phyloP scores from a whole-genome alignment of 2,329 filamentous ascomycete genomes.

The Trichothecium sympodiale region DNA sequence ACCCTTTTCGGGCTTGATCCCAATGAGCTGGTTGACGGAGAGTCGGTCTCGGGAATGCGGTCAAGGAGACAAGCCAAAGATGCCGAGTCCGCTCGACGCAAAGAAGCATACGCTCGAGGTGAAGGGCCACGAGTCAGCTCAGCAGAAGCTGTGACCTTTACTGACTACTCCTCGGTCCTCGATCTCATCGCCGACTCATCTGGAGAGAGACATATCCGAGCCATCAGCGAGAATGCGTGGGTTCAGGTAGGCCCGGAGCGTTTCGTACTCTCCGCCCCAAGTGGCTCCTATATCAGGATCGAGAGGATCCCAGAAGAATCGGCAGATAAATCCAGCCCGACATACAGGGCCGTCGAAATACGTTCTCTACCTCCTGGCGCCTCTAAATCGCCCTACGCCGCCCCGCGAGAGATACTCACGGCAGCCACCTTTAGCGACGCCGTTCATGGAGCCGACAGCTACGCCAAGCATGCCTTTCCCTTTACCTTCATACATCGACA shows the following conservation, averaged over 20 bases:
- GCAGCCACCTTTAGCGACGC: constrained; percentile 60
- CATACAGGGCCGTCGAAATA: constrained; percentile 35
- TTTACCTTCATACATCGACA: constrained; percentile 53
- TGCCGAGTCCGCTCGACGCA: constrained; percentile 20
- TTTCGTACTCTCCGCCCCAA: constrained; percentile 59
- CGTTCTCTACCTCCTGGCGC: constrained; percentile 31
- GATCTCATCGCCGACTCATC: constrained; percentile 79
- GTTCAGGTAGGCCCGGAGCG: constrained; percentile 61
- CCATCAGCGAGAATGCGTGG: constrained; percentile 69
- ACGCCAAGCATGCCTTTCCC: constrained; percentile 55
- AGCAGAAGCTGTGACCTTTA: constrained; percentile 56
- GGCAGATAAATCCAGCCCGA: constrained; percentile 9
- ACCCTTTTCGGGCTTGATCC: constrained; percentile 91
- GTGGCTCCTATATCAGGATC: constrained; percentile 50
- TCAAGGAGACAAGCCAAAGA: constrained; percentile 38
- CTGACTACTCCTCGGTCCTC: constrained; percentile 84
- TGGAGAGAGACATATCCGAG: constrained; percentile 66
- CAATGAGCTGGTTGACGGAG: constrained; percentile 59
- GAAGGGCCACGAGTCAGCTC: constrained; percentile 7
- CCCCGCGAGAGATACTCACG: constrained; percentile 56
- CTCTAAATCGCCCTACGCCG: constrained; percentile 51
- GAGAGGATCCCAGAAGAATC: constrained; percentile 23
- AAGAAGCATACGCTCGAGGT: constrained; percentile 6
- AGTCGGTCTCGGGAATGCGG: constrained; percentile 51
- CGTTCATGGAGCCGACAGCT: constrained; percentile 77